phyloP scores from a whole-genome alignment of 768 basidiomycete genomes.

The Boletales sp. region DNA sequence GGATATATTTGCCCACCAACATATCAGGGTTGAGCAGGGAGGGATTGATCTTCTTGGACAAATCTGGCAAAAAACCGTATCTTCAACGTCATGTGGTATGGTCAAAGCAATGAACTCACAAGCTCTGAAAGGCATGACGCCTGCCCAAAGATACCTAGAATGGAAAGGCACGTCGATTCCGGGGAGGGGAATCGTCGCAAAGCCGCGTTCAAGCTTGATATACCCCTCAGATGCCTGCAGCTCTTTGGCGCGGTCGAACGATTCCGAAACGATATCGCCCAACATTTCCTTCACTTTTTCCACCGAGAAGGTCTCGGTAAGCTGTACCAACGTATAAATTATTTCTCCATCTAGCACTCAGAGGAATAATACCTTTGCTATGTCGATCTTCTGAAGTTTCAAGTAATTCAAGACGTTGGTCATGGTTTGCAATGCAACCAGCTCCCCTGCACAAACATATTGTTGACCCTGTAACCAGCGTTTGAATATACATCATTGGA shows the following conservation, averaged over 20 bases:
- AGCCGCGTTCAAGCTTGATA: slow-evolving; percentile 94
- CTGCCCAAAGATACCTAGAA: slow-evolving; percentile 98
- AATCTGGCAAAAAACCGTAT: slow-evolving; percentile 44
- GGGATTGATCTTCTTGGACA: slow-evolving; percentile 97
- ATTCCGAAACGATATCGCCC: slow-evolving; percentile 83
- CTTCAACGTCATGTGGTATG: slow-evolving; percentile 1
- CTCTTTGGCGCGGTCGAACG: slow-evolving; percentile 69
- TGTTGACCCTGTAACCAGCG: slow-evolving; percentile 77
- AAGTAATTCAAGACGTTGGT: slow-evolving; percentile 96
- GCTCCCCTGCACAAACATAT: slow-evolving; percentile 98
- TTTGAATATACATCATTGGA: background rate
- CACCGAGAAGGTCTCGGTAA: slow-evolving; percentile 82
- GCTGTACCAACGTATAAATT: slow-evolving; percentile 38
- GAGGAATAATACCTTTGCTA: slow-evolving; percentile 58
- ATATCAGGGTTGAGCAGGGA: slow-evolving; percentile 90
- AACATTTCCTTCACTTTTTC: slow-evolving; percentile 98
- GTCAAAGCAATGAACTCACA: slow-evolving; percentile 51
- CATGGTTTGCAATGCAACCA: slow-evolving; percentile 87
- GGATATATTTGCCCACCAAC: slow-evolving; percentile 93
- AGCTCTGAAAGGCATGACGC: slow-evolving; percentile 95
- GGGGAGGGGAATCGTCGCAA: slow-evolving; percentile 91
- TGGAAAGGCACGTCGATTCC: slow-evolving; percentile 99
- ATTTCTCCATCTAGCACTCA: background rate
- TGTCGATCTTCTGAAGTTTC: slow-evolving; percentile 95
- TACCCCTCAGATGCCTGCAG: slow-evolving; percentile 81